Percentiles rank a stretch among this genome's conserved stretches.
Evolutionary conservation across 345 rosid genomes (phyloP).

Genomic region (Hibiscus mutabilis): DNA sequence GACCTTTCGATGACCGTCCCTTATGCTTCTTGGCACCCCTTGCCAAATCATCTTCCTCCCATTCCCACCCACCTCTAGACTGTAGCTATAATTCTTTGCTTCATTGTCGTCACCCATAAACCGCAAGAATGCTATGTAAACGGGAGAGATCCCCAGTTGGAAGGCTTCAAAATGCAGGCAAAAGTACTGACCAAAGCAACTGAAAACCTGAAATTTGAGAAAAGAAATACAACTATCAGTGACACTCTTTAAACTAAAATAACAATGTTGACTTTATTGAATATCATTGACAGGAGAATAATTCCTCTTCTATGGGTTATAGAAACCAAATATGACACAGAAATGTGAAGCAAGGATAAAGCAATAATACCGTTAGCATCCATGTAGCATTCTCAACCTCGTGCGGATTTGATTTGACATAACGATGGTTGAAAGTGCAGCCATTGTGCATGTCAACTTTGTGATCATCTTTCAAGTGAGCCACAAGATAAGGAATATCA

Average conservation of each 20-base stretch:
- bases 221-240: background rate
- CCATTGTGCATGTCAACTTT: constrained; percentile 88
- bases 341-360: background rate
- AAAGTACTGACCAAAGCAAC: constrained; percentile 71
- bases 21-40: constrained; percentile 72
- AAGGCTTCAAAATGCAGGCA: constrained; percentile 76
- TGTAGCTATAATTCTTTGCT: constrained; percentile 64
- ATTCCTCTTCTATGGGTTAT: background rate
- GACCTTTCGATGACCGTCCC: constrained; percentile 67
- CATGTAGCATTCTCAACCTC: constrained; percentile 85
- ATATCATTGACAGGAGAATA: background rate
- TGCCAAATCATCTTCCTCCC: constrained; percentile 76
- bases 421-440: constrained; percentile 76
- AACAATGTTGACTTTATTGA: background rate
- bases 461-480: constrained; percentile 75
- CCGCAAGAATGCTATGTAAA: constrained; percentile 63
- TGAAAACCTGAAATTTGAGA: constrained; percentile 39
- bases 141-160: constrained; percentile 67
- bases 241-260: background rate
- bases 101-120: constrained; percentile 69
- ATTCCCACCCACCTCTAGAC: constrained; percentile 76
- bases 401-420: constrained; percentile 75
- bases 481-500: constrained; percentile 63
- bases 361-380: constrained; percentile 62
- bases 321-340: background rate